These are phyloP conservation scores for Blastocystis sp. DNA, from an alignment of 352 stramenopile genomes.

Conservation along the genomic window DNA sequence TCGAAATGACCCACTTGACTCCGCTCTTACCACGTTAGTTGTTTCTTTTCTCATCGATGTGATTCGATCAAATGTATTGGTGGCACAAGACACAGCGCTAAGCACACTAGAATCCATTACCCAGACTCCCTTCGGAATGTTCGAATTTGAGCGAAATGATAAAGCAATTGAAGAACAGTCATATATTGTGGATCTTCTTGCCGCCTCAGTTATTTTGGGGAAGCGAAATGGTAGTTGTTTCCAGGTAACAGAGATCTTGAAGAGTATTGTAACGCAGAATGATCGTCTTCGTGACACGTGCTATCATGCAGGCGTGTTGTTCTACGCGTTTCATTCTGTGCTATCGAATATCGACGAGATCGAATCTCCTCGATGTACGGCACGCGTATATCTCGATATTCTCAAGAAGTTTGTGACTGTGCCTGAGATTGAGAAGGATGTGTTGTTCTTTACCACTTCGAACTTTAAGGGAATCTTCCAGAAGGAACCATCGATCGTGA, in stretches of 20 bases:
- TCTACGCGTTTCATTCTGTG: background rate
- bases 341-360: background rate
- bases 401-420: background rate
- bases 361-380: background rate
- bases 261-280: background rate
- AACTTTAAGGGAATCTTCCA: background rate
- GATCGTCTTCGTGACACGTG: background rate
- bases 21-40: background rate
- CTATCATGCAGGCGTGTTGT: background rate
- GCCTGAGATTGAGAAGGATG: background rate
- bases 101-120: background rate
- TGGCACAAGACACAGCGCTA: background rate
- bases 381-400: background rate
- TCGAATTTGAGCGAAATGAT: constrained; percentile 22
- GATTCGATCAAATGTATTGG: background rate
- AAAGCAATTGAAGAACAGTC: background rate
- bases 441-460: background rate
- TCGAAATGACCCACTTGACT: background rate
- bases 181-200: background rate
- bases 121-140: background rate
- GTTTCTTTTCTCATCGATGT: background rate
- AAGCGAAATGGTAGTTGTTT: background rate
- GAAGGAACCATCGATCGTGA: constrained; percentile 1
- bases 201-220: background rate
- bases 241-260: background rate